These are phyloP conservation scores for Lactifluus echinatus DNA, from an alignment of 768 basidiomycete species.

Conservation along the genomic window DNA sequence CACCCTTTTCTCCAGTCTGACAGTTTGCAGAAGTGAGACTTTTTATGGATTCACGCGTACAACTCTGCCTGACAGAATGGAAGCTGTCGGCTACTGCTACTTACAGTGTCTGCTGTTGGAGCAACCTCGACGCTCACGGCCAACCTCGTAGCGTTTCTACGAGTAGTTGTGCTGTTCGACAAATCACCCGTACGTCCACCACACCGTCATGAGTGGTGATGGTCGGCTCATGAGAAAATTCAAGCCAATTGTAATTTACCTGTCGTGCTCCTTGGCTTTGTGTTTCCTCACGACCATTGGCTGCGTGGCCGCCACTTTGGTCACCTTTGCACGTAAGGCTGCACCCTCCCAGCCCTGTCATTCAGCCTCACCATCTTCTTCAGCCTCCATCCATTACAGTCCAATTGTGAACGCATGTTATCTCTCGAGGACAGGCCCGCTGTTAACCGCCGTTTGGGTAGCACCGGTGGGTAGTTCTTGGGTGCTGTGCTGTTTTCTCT, in stretches of 20 bases:
- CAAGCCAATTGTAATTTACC: constrained; percentile 21
- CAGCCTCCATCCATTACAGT: constrained; percentile 25
- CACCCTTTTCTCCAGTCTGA: not conserved
- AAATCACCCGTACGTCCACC: constrained; percentile 23
- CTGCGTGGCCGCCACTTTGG: constrained; percentile 17
- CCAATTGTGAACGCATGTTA: constrained; percentile 25
- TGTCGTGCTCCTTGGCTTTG: constrained; percentile 24
- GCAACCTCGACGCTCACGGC: constrained; percentile 27
- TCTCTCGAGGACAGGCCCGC: constrained; percentile 17
- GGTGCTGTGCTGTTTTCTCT: not conserved
- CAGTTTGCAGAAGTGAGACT: not conserved
- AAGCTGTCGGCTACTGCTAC: constrained; percentile 29
- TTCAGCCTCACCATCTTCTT: not conserved
- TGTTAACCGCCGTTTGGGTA: constrained; percentile 27
- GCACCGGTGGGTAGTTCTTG: constrained; percentile 23
- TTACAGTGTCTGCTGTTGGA: constrained; percentile 21
- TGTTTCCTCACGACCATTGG: constrained; percentile 23
- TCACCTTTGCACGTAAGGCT: not conserved
- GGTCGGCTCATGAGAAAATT: not conserved
- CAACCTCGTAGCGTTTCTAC: constrained; percentile 29
- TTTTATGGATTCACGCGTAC: not conserved
- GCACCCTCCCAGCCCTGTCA: not conserved
- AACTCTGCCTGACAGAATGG: not conserved
- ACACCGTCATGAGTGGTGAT: not conserved
- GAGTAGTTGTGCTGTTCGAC: constrained; percentile 33